Base-by-base conservation (phyloP, 2,329 filamentous ascomycete genomes). In the Diaporthe capsici region DNA sequence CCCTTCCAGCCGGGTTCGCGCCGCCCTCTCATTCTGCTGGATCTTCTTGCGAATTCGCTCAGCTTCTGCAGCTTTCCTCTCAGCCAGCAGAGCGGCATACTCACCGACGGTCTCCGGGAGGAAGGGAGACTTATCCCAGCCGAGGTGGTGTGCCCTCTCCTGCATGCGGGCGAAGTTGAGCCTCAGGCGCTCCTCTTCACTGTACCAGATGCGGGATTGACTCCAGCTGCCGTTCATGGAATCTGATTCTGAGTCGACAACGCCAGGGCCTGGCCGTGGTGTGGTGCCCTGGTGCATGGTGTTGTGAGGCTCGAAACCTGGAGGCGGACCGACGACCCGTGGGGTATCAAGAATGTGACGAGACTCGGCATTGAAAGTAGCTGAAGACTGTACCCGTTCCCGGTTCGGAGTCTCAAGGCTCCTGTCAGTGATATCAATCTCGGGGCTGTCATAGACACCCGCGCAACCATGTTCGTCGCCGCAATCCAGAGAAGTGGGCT, bases 41-140 rank as follows among this genome's bases (percentile, higher is more conserved):
- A 76, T 68, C 42, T 60, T 76, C 55, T 75, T 72, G 37, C 68
- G 73, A 12, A 72, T 60, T 17, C 67, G 37, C 31, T 71, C 39
- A 44, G 67, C 67, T 47, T 72, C 67, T 37, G 39, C 44, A 39
- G 65, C 53, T 37, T 75, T 61, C 53, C 37, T 72, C 53, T 72
- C 65, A 22, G 67, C 73, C 22, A 71, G 53, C 53, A 75, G 47
- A 17, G 34, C 65, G 17, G 67, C 65, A 31, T 71, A 75, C 67
- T 75, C 65, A 51, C 44, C 28, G 55, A 63, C 42, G 20, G 39
- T 63, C 67, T 72, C 31, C 2, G 73, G 73, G 25, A 75, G 42
- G 25, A 73, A 70, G 22, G 55, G 75, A 39, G 75, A 74, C 31
- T 34, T 67, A 4, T 49, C 55, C 15, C 47, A 39, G 25, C 65